phyloP scores from a whole-genome alignment of 306 rosid genomes.

The Lathyrus sativus region DNA sequence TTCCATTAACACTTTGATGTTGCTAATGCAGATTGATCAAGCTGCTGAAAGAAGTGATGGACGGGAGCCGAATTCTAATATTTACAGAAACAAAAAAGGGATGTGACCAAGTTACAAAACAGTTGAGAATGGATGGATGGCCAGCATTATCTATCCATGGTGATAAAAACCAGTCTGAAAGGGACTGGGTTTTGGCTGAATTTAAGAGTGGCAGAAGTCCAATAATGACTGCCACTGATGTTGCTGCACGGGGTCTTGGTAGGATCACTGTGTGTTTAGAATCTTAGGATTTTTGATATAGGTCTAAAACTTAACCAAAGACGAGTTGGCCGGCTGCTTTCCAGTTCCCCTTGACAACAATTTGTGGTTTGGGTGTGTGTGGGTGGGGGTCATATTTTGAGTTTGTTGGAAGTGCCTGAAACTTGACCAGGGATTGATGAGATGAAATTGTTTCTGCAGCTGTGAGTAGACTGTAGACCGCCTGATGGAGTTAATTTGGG shows the following conservation, averaged over 20 bases:
- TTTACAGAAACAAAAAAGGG: constrained; percentile 94
- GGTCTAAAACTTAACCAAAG: constrained; percentile 54
- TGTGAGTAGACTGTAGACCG: constrained; percentile 15
- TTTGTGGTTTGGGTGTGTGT: constrained; percentile 89
- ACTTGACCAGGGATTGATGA: constrained; percentile 48
- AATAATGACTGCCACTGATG: constrained; percentile 99
- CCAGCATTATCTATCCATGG: constrained; percentile 97
- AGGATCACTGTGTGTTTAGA: constrained; percentile 83
- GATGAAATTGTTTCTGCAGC: constrained; percentile 45
- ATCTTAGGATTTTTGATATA: constrained; percentile 54
- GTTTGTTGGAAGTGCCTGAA: constrained; percentile 47
- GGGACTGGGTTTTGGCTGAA: constrained; percentile 98
- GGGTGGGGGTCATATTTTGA: constrained; percentile 47
- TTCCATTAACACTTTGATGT: constrained; percentile 32
- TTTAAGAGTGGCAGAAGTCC: constrained; percentile 98
- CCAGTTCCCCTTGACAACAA: constrained; percentile 81
- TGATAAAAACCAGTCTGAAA: constrained; percentile 93
- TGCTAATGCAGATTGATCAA: constrained; percentile 68
- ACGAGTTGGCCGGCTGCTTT: constrained; percentile 98
- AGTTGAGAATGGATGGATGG: constrained; percentile 97
- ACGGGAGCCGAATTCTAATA: constrained; percentile 78
- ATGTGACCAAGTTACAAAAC: constrained; percentile 89
- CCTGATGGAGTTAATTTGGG: constrained; percentile 37
- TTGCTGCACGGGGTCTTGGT: constrained; percentile 99
- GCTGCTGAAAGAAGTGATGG: constrained; percentile 73